Conservation (phyloP, 2,329 filamentous ascomycete genomes). For the Colletotrichum lupini region DNA sequence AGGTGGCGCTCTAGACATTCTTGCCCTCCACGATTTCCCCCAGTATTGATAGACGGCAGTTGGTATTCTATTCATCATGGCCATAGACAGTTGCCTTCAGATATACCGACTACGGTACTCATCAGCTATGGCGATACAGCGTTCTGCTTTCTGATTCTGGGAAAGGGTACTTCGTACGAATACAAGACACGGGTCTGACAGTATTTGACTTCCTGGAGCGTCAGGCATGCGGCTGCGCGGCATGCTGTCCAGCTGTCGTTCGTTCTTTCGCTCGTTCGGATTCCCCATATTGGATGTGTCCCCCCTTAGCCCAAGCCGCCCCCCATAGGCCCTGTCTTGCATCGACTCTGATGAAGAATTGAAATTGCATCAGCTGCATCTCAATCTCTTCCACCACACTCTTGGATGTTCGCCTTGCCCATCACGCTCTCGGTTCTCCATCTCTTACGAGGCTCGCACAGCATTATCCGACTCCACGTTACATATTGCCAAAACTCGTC, state of each 20-base stretch:
- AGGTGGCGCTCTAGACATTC: neutral
- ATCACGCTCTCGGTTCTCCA: constrained; percentile 23
- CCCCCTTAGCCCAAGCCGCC: neutral
- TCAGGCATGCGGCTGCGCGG: neutral
- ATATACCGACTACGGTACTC: neutral
- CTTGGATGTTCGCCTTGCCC: constrained; percentile 3
- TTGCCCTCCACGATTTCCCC: neutral
- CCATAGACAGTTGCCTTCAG: neutral
- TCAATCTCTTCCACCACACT: constrained; percentile 16
- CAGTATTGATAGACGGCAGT: neutral
- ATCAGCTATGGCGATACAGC: neutral
- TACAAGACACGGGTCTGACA: neutral
- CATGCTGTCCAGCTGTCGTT: neutral
- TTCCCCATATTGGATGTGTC: neutral
- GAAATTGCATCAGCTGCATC: constrained; percentile 28
- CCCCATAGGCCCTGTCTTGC: neutral
- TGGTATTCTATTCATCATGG: too few species aligned
- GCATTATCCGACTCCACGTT: neutral
- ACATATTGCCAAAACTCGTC: neutral
- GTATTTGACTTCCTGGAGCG: neutral
- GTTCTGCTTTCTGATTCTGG: neutral
- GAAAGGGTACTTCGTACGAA: neutral
- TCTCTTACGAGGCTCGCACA: neutral
- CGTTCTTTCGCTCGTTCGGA: neutral
- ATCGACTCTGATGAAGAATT: constrained; percentile 13